phyloP scores from a whole-genome alignment of 176 grass and related monocot genomes.

The Elaeis guineensis region DNA sequence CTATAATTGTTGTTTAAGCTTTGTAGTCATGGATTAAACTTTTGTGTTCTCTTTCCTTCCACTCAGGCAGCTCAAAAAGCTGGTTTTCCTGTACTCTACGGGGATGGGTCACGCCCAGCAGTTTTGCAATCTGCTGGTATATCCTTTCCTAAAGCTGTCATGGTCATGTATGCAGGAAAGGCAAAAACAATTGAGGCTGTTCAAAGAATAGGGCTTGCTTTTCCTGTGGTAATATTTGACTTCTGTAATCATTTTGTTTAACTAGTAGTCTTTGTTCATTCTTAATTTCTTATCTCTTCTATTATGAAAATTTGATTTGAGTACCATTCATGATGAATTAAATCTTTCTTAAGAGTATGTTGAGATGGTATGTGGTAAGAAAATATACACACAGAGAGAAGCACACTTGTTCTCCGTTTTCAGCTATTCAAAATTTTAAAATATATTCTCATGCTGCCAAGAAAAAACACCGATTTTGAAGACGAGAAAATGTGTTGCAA shows the following conservation, averaged over 20 bases:
- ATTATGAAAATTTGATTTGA: not conserved
- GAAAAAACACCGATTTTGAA: too few species aligned
- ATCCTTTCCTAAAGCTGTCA: conserved; percentile 95
- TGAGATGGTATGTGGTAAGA: too few species aligned
- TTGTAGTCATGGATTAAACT: not conserved
- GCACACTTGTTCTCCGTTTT: too few species aligned
- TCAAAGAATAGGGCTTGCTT: conserved; percentile 86
- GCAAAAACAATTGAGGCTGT: conserved; percentile 62
- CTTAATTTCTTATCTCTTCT: not conserved
- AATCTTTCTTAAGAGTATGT: too few species aligned
- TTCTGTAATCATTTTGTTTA: not conserved
- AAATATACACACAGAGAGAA: too few species aligned
- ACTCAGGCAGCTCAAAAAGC: conserved; percentile 65
- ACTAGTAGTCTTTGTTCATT: not conserved
- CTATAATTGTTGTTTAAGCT: conserved; percentile 4
- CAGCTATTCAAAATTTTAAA: too few species aligned
- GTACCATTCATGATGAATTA: too few species aligned
- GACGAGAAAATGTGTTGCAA: too few species aligned
- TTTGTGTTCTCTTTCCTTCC: not conserved
- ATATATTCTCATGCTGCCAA: too few species aligned
- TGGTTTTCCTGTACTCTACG: conserved; percentile 73
- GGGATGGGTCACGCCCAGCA: conserved; percentile 84
- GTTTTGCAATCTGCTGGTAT: conserved; percentile 92
- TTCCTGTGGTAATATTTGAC: conserved; percentile 55
- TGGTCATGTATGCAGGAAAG: conserved; percentile 86